These are phyloP conservation scores for Arthrobotrys megalospora DNA, from an alignment of 2,329 filamentous ascomycete species.

Conservation along the genomic window DNA sequence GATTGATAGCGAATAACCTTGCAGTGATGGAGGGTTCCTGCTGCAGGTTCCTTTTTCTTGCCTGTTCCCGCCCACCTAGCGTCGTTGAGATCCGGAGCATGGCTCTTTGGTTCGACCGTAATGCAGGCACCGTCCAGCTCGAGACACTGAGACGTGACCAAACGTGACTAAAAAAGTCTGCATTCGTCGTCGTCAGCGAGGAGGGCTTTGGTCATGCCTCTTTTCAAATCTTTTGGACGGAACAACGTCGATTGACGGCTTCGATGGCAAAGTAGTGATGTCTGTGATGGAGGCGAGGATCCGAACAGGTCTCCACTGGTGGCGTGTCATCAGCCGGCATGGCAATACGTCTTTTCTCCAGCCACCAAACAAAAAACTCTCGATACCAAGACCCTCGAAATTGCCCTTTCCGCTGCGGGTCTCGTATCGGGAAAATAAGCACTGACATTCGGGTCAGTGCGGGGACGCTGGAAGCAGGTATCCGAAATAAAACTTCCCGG, in stretches of 20 bases:
- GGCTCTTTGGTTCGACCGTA: conserved; percentile 23
- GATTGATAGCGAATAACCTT: conserved; percentile 57
- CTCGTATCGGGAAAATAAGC: conserved; percentile 57
- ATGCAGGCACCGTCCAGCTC: conserved; percentile 46
- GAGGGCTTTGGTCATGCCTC: conserved; percentile 33
- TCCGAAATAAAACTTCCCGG: conserved; percentile 46
- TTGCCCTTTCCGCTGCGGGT: conserved; percentile 56
- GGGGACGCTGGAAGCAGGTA: conserved; percentile 36
- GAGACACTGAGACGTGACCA: conserved; percentile 47
- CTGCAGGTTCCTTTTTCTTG: conserved; percentile 44
- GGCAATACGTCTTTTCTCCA: conserved; percentile 29
- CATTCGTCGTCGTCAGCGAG: conserved; percentile 56
- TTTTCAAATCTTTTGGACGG: not conserved
- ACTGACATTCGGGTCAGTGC: conserved; percentile 41
- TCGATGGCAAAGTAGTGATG: not conserved
- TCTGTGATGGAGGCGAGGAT: conserved; percentile 4
- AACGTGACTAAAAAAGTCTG: conserved; percentile 36
- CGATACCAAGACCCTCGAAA: conserved; percentile 21
- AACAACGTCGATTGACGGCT: not conserved
- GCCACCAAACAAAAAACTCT: conserved; percentile 39
- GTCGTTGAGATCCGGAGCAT: conserved; percentile 40
- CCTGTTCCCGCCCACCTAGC: conserved; percentile 41
- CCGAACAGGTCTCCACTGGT: conserved; percentile 12
- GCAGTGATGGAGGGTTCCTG: conserved; percentile 43
- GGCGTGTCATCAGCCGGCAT: conserved; percentile 47